These are phyloP conservation scores for Calocybe indica DNA, from an alignment of 768 basidiomycete genomes.

Conservation along the genomic window DNA sequence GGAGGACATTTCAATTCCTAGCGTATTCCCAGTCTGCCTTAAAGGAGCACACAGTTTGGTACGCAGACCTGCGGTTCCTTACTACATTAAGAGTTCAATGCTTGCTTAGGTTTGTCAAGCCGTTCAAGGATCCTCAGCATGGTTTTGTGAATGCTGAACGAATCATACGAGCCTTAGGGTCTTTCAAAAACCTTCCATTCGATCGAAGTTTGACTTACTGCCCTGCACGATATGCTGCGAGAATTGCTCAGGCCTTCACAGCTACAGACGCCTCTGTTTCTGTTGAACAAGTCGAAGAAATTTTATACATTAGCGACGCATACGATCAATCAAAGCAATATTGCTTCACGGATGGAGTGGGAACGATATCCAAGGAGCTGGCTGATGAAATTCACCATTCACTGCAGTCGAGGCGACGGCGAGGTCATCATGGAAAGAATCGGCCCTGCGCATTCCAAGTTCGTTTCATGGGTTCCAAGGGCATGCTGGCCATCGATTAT, in stretches of 20 bases:
- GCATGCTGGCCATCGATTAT: constrained; percentile 56
- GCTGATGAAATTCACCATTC: constrained; percentile 43
- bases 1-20: constrained; percentile 52
- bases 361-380: constrained; percentile 51
- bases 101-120: constrained; percentile 53
- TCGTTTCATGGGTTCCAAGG: constrained; percentile 60
- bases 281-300: constrained; percentile 38
- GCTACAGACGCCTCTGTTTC: constrained; percentile 58
- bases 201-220: constrained; percentile 47
- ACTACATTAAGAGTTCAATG: background rate
- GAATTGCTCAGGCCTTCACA: constrained; percentile 71
- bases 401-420: constrained; percentile 29
- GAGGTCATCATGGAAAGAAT: constrained; percentile 21
- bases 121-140: constrained; percentile 33
- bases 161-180: constrained; percentile 53
- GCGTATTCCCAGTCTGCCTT: constrained; percentile 73
- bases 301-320: constrained; percentile 34
- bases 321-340: constrained; percentile 25
- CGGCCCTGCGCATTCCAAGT: constrained; percentile 53
- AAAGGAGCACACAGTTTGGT: constrained; percentile 62
- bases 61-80: background rate
- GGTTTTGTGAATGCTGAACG: constrained; percentile 30
- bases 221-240: constrained; percentile 66
- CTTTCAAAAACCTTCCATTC: constrained; percentile 39
- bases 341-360: constrained; percentile 68